Percentiles rank a stretch among this genome's conserved stretches.
Evolutionary conservation across 2,329 filamentous ascomycete species (phyloP).

Genomic region (Karstenula rhodostoma): DNA sequence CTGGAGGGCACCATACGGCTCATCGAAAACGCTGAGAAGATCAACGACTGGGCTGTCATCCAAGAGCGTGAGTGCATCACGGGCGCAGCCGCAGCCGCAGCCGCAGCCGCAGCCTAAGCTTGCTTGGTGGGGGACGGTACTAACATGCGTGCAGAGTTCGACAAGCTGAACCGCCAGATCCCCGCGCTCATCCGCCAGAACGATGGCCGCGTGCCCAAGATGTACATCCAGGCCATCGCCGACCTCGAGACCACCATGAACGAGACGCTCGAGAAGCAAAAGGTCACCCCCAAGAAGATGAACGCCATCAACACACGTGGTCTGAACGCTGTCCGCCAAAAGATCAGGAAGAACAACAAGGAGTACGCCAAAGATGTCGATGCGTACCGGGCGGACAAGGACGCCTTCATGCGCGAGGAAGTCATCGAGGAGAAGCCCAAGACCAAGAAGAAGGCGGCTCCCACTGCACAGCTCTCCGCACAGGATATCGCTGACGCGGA

Average conservation of each 20-base stretch:
- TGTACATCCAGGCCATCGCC: slow-evolving; percentile 90
- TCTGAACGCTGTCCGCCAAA: slow-evolving; percentile 96
- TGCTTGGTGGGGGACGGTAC: slow-evolving; percentile 23
- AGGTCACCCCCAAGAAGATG: slow-evolving; percentile 97
- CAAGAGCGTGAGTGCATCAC: slow-evolving; percentile 72
- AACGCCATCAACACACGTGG: slow-evolving; percentile 94
- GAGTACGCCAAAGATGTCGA: slow-evolving; percentile 90
- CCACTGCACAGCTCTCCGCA: slow-evolving; percentile 60
- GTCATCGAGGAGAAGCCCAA: slow-evolving; percentile 72
- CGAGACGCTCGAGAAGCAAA: slow-evolving; percentile 93
- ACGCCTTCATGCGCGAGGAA: slow-evolving; percentile 85
- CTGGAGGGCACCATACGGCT: slow-evolving; percentile 86
- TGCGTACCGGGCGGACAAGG: slow-evolving; percentile 83
- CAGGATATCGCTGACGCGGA: slow-evolving; percentile 65
- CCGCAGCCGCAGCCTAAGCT: background rate
- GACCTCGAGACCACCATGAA: slow-evolving; percentile 95
- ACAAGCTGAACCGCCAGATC: slow-evolving; percentile 90
- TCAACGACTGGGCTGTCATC: slow-evolving; percentile 95
- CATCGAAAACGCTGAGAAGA: slow-evolving; percentile 97
- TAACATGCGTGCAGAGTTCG: slow-evolving; percentile 72
- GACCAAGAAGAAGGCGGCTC: slow-evolving; percentile 54
- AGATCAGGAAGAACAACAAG: slow-evolving; percentile 98
- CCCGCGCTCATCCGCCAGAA: slow-evolving; percentile 61
- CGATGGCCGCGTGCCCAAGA: slow-evolving; percentile 81
- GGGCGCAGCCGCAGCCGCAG: slow-evolving; percentile 5